A percentile compares a stretch with the other conserved stretches of the same genome.
Conservation (phyloP, 2,329 filamentous ascomycete species). For the Cadophora luteo-olivacea region DNA sequence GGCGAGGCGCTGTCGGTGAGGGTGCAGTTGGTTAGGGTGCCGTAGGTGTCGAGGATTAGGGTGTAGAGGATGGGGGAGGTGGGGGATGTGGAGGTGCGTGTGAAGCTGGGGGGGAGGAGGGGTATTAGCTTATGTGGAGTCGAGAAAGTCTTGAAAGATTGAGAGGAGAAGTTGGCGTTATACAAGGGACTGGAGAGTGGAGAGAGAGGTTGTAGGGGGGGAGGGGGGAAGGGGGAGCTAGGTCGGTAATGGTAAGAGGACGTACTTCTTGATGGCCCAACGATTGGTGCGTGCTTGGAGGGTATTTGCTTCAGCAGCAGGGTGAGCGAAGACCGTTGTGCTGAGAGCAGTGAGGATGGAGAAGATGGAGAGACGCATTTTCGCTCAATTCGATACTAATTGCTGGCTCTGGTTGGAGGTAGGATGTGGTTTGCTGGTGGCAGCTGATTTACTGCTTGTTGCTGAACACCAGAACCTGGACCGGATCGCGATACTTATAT, state of each 20-base stretch:
- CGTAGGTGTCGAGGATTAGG: conserved; percentile 18
- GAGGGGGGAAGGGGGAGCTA: background rate
- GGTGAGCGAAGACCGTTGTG: conserved; percentile 5
- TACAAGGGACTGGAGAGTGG: background rate
- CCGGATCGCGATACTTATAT: conserved; percentile 4
- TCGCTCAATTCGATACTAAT: background rate
- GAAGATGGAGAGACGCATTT: conserved; percentile 1
- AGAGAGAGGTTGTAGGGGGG: too few species aligned
- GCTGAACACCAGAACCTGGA: too few species aligned
- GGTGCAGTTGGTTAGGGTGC: conserved; percentile 6
- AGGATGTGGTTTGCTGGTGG: too few species aligned
- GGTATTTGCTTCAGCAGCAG: background rate
- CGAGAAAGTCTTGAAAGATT: too few species aligned
- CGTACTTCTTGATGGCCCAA: conserved; percentile 21
- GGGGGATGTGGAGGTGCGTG: conserved; percentile 7
- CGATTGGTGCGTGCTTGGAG: conserved; percentile 13
- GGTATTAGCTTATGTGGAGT: background rate
- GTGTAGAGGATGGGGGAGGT: conserved; percentile 7
- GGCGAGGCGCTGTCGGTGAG: conserved; percentile 6
- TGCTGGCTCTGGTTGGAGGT: background rate
- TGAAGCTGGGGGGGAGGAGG: conserved; percentile 4
- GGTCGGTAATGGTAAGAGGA: background rate
- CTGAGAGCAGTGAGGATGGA: background rate
- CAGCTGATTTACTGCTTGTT: background rate
- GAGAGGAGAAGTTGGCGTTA: background rate